Evolutionary conservation across 441 rosid genomes (phyloP), one percentile per base, ranked within the genome.

Genomic region (Populus tomentosa): DNA sequence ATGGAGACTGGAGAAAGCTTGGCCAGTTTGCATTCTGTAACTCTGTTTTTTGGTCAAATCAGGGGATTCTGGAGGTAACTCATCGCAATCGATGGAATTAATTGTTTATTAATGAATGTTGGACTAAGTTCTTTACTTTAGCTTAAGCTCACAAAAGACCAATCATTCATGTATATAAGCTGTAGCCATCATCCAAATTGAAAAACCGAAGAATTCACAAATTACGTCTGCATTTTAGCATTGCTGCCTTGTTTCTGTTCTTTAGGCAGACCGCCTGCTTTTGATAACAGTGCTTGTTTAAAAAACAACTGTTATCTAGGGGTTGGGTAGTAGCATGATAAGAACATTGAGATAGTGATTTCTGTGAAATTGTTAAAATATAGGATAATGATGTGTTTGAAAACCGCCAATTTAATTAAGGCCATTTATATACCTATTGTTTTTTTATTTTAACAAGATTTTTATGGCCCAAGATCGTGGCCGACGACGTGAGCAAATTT

Each of bases 151-250:
- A 7, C 38, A 35, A 35, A 4, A 5, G 6, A 35, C 8, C 6
- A 35, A 5, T 35, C 8, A 35, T 35, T 35, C 38, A 7, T 35
- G 8, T 35, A 7, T 7, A 35, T 6, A 35, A 35, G 38, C 7
- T 7, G 38, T 5, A 35, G 38, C 38, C 38, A 6, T 7, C 38
- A 35, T 35, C 0, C 7, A 7, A 7, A 35, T 35, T 35, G 8
- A 7, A 35, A 35, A 35, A 35, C 38, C 6, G 38, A 30, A 35
- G 6, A 35, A 35, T 35, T 35, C 6, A 35, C 38, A 5, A 35
- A 35, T 7, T 35, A 40, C 89, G 82, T 7, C 89, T 88, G 3
- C 92, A 18, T 30, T 30, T 21, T 38, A 11, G 33, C 69, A 64
- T 2, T 36, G 40, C 9, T 8, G 7, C 46, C 46, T 65, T 71